A percentile compares a stretch with the other conserved stretches of the same genome.
These are phyloP conservation scores for Sisymbrium irio DNA, from an alignment of 345 rosid species.

Conservation along the genomic window DNA sequence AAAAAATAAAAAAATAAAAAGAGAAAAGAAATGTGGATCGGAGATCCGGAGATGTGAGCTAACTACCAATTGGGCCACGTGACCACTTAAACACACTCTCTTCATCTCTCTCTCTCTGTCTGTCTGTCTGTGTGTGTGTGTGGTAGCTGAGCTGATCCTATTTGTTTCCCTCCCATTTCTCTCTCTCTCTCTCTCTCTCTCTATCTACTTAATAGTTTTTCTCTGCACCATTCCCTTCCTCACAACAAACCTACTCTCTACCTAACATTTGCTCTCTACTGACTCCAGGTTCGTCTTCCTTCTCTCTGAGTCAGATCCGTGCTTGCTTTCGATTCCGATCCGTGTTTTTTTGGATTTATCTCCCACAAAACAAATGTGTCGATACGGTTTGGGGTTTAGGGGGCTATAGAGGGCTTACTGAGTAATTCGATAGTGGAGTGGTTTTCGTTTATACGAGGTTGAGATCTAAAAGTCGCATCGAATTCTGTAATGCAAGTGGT, in stretches of 20 bases:
- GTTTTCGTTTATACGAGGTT: neutral
- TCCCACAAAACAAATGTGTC: neutral
- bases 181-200: slow-evolving; percentile 11
- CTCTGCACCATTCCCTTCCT: neutral
- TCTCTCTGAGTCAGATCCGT: slow-evolving; percentile 18
- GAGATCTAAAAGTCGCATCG: slow-evolving; percentile 2
- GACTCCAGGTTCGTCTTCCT: slow-evolving; percentile 9
- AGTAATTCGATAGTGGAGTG: neutral
- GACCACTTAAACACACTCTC: slow-evolving; percentile 9
- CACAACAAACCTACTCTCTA: slow-evolving; percentile 13
- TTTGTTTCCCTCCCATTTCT: slow-evolving; percentile 29
- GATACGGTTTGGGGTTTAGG: slow-evolving; percentile 24
- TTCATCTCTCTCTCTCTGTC: slow-evolving; percentile 8
- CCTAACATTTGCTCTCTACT: slow-evolving; percentile 3
- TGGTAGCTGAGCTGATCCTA: slow-evolving; percentile 5
- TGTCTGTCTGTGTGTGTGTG: neutral
- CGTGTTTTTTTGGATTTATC: neutral
- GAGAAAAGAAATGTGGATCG: neutral
- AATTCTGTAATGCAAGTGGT: neutral
- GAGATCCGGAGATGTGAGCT: slow-evolving; percentile 28
- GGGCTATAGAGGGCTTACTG: neutral
- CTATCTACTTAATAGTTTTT: slow-evolving; percentile 16
- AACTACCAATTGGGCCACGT: slow-evolving; percentile 46
- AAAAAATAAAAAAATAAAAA: neutral
- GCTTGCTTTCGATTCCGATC: slow-evolving; percentile 3